These are phyloP conservation scores for Suillus clintonianus DNA, from an alignment of 768 basidiomycete species.

Conservation along the genomic window DNA sequence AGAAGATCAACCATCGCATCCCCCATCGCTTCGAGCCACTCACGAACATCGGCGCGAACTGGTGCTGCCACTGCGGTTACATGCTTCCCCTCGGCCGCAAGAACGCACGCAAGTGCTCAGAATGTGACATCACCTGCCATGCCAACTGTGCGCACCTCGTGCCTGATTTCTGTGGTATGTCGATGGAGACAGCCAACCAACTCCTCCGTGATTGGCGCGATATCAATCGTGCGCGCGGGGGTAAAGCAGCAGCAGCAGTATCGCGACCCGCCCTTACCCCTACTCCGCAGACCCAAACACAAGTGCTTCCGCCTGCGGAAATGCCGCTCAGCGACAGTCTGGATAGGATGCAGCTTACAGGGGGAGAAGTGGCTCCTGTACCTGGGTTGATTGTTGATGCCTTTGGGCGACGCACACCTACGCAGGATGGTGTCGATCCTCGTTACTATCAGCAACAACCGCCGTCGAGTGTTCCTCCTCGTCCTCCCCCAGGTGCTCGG, in stretches of 20 bases:
- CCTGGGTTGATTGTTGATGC: slow-evolving; percentile 18
- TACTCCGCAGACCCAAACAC: slow-evolving; percentile 32
- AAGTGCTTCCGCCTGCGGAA: slow-evolving; percentile 33
- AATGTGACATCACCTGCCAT: slow-evolving; percentile 96
- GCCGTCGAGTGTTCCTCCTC: slow-evolving; percentile 32
- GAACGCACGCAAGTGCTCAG: slow-evolving; percentile 93
- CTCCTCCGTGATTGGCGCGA: slow-evolving; percentile 88
- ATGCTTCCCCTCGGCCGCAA: slow-evolving; percentile 97
- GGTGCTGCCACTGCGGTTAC: slow-evolving; percentile 99
- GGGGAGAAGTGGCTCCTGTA: slow-evolving; percentile 38
- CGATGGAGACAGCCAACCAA: slow-evolving; percentile 97
- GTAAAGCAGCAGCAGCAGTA: slow-evolving; percentile 42
- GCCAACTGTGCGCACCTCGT: slow-evolving; percentile 97
- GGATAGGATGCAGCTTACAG: slow-evolving; percentile 49
- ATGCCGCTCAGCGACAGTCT: slow-evolving; percentile 38
- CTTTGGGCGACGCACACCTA: slow-evolving; percentile 25
- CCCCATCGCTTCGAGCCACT: slow-evolving; percentile 97
- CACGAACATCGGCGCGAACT: slow-evolving; percentile 96
- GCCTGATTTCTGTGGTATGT: slow-evolving; percentile 99
- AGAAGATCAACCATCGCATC: slow-evolving; percentile 99
- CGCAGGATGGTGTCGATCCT: slow-evolving; percentile 40
- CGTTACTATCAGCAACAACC: slow-evolving; percentile 42
- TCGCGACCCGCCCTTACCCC: slow-evolving; percentile 35
- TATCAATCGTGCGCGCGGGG: slow-evolving; percentile 75
- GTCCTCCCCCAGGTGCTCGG: slow-evolving; percentile 41